These are phyloP conservation scores for Aureobasidium namibiae DNA, from an alignment of 2,329 filamentous ascomycete genomes.

Conservation along the genomic window DNA sequence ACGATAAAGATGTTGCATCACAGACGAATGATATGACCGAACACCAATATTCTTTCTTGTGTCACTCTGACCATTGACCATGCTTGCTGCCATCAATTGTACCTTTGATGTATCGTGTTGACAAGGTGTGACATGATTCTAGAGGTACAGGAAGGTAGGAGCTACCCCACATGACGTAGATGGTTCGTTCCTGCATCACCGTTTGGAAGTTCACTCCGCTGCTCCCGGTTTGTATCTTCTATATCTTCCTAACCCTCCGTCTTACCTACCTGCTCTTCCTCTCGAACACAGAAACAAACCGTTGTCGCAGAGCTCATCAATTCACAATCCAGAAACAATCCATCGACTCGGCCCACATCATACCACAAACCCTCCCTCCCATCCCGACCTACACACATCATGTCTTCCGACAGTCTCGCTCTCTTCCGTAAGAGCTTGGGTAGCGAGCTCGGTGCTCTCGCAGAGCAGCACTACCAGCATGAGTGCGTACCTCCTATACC, in stretches of 20 bases:
- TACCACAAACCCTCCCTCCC: too few species aligned
- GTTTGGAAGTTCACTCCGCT: neutral
- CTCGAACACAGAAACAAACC: neutral
- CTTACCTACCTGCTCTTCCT: neutral
- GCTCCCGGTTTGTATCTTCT: neutral
- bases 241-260: neutral
- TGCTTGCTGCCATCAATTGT: neutral
- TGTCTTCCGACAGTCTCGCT: conserved; percentile 41
- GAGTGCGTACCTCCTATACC: conserved; percentile 31
- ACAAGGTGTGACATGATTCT: neutral
- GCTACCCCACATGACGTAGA: conserved; percentile 7
- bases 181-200: conserved; percentile 2
- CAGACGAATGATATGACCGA: neutral
- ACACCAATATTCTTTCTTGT: neutral
- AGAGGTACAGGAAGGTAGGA: too few species aligned
- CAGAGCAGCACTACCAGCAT: conserved; percentile 50
- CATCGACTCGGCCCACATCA: too few species aligned
- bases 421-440: conserved; percentile 38
- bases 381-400: too few species aligned
- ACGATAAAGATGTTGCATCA: neutral
- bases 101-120: neutral
- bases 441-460: conserved; percentile 46
- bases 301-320: neutral
- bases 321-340: neutral
- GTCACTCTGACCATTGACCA: neutral